Base-by-base conservation (phyloP, 2,329 filamentous ascomycete species). In the Lecanicillium sp. region DNA sequence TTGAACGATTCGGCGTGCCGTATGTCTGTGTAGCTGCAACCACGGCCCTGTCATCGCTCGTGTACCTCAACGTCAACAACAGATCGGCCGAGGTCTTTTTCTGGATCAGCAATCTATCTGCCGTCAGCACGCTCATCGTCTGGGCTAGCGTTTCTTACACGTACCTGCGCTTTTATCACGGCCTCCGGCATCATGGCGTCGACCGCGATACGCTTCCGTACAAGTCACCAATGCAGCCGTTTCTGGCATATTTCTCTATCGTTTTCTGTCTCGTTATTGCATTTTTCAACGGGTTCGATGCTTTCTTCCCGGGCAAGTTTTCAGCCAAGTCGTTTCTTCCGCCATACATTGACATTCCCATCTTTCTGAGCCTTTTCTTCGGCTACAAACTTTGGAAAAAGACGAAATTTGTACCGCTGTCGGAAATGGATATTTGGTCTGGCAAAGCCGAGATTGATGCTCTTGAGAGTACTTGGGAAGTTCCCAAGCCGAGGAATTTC, bases 281-380 rank as follows among this genome's bases (percentile, higher is more conserved):
- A 1, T 72, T 89, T 51, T 83, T 88, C 30, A 83, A 84, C 36
- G 85, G 85, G 0, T 90, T 87, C 54, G 74, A 83, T 2, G 81
- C 86, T 4, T 90, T 90, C 59, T 71, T 87, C 51, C 79, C 82
- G 0, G 67, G 72, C 12, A 60, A 62, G 27, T 70, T 68, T 35
- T 64, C 63, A 44, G 66, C 64, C 19, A 66, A 63, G 56, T 63
- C 64, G 2, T 90, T 89, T 60, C 65, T 89, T 43, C 84, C 86
- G 56, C 67, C 69, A 1, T 88, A 88, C 58, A 78, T 84, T 51
- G 84, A 85, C 67, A 78, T 88, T 27, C 80, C 79, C 4, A 71
- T 88, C 27, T 87, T 87, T 57, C 74, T 80, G 0, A 54, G 74
- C 2, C 63, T 89, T 2, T 87, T 78, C 58, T 41, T 61, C 2